phyloP scores from a whole-genome alignment of 495 filamentous ascomycete genomes.

The Melanomma pulvis-pyrius region DNA sequence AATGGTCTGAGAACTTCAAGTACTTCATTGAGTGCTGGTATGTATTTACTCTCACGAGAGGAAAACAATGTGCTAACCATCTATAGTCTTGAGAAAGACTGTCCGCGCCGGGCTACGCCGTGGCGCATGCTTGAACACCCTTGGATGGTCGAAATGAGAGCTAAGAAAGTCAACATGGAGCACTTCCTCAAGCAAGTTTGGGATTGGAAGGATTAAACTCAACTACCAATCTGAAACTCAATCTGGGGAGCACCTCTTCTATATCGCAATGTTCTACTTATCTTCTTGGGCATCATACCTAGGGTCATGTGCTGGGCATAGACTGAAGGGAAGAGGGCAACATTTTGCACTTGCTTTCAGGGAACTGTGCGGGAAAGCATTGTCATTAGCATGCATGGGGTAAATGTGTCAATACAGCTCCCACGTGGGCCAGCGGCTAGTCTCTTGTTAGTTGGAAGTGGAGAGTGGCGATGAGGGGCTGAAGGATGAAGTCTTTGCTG shows the following conservation, averaged over 20 bases:
- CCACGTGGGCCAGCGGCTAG: background rate
- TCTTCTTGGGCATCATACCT: slow-evolving; percentile 23
- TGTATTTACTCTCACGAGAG: slow-evolving; percentile 50
- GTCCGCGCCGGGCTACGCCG: slow-evolving; percentile 79
- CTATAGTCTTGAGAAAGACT: slow-evolving; percentile 88
- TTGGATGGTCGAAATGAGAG: slow-evolving; percentile 95
- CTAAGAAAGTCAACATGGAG: slow-evolving; percentile 95
- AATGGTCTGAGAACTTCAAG: slow-evolving; percentile 95
- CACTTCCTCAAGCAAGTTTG: slow-evolving; percentile 90
- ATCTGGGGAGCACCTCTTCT: slow-evolving; percentile 11
- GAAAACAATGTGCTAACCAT: slow-evolving; percentile 29
- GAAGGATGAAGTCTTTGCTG: background rate
- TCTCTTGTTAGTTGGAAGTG: background rate
- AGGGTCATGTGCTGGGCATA: slow-evolving; percentile 39
- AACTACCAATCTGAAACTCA: background rate
- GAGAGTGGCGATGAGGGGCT: background rate
- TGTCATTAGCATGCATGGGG: slow-evolving; percentile 21
- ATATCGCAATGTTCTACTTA: slow-evolving; percentile 20
- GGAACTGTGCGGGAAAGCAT: slow-evolving; percentile 1
- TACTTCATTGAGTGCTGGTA: slow-evolving; percentile 99
- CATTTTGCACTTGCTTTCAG: slow-evolving; percentile 11
- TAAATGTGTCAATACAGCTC: background rate
- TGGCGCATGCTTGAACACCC: slow-evolving; percentile 99
- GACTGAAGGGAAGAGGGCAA: slow-evolving; percentile 31
- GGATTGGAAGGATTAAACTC: slow-evolving; percentile 72